Base-by-base conservation (phyloP, 2,329 filamentous ascomycete species). In the Aspergillus aculeatinus region DNA sequence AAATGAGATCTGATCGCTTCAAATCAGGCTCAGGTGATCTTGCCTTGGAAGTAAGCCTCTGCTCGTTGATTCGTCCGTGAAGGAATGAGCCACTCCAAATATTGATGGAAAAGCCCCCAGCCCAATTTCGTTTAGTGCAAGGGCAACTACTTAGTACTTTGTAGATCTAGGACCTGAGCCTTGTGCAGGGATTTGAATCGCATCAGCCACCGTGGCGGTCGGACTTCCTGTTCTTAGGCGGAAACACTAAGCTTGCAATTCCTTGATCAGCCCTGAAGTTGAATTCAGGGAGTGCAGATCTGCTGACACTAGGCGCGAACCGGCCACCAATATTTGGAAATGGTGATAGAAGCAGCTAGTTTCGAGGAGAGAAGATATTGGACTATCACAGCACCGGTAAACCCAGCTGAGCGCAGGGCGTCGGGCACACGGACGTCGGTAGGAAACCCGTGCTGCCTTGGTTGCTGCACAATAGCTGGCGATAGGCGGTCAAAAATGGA, bases 71-170 rank as follows among this genome's bases (percentile, higher is more conserved):
- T 44, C 50, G 53, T 55, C 56, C 33, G 55, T 51, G 33, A 14
- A 57, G 48, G 44, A 42, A 61, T 57, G 54, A 54, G 42, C 56
- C 44, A 55, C 42, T 19, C 39, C 48, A 56, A 58, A 54, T 60
- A 59, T 50, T 39, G 35, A 44, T 58, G 25, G 57, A 47, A 57
- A 59, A 60, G 44, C 56, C 51, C 47, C 48, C 59, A 63, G 49
- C 62, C 63, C 62, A 63, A 67, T 66, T 57, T 53, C 65, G 66
- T 67, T 65, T 68, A 68, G 66, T 60, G 64, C 39, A 49, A 55
- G 49, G 44, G 57, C 57, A 58, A 54, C 42, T 44, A 44, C 16
- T 44, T 44, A 2, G 39, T 51, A 60, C 39, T 44, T 44, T 44
- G 39, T 51, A 60, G 67, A 68, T 62, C 63, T 63, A 60, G 56